phyloP scores from a whole-genome alignment of 208 protist species.

The Porcisia hertigi region DNA sequence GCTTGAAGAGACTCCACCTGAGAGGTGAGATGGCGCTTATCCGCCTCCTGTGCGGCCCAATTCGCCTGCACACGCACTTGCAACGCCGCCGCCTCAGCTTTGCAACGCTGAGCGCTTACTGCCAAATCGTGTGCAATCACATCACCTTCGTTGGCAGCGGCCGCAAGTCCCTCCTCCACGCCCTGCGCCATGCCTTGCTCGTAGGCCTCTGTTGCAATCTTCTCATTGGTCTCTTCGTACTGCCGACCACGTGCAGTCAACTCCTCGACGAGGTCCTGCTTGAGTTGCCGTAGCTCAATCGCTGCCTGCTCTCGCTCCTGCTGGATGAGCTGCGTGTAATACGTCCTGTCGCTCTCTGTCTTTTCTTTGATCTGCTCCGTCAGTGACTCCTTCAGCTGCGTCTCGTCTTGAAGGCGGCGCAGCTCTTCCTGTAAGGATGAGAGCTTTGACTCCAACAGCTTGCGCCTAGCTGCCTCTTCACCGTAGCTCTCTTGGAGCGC shows the following conservation, averaged over 20 bases:
- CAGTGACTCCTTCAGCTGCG: constrained; percentile 54
- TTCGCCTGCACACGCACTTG: constrained; percentile 45
- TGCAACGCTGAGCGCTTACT: constrained; percentile 44
- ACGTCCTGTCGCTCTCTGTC: constrained; percentile 61
- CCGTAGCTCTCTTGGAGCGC: constrained; percentile 37
- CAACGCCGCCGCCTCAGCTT: constrained; percentile 58
- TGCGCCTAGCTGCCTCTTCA: constrained; percentile 42
- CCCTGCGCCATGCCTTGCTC: constrained; percentile 62
- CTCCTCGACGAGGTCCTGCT: constrained; percentile 68
- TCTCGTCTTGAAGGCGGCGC: constrained; percentile 38
- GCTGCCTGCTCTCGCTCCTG: constrained; percentile 61
- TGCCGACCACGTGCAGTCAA: constrained; percentile 46
- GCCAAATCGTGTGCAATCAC: constrained; percentile 50
- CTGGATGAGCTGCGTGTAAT: constrained; percentile 68
- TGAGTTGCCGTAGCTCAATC: constrained; percentile 60
- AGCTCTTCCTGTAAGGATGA: constrained; percentile 46
- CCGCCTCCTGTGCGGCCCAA: constrained; percentile 41
- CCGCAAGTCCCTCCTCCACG: constrained; percentile 53
- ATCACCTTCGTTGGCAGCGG: constrained; percentile 51
- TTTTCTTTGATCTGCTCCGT: constrained; percentile 56
- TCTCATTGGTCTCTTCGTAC: constrained; percentile 55
- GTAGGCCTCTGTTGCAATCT: constrained; percentile 50
- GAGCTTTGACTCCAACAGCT: constrained; percentile 57
- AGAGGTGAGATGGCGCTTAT: constrained; percentile 37
- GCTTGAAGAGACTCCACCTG: constrained; percentile 42